These are phyloP conservation scores for Saprolegnia parasitica DNA, from an alignment of 352 stramenopile genomes.

Conservation along the genomic window DNA sequence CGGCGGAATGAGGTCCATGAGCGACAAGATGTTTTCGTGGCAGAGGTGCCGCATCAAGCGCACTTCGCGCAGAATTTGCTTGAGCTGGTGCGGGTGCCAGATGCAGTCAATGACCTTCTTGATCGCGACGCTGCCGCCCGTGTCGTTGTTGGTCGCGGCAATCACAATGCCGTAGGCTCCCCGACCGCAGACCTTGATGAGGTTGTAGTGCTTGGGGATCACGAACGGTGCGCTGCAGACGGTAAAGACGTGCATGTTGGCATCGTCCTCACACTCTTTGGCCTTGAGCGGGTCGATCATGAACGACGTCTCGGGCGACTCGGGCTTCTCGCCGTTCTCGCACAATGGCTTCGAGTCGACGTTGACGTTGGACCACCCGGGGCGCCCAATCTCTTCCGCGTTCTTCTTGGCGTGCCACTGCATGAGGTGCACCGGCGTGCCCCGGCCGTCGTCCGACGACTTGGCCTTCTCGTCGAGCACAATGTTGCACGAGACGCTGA, in stretches of 20 bases:
- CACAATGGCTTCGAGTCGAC: conserved; percentile 3
- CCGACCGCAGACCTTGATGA: conserved; percentile 85
- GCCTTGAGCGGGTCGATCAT: conserved; percentile 41
- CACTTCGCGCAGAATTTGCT: conserved; percentile 84
- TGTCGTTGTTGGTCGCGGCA: conserved; percentile 71
- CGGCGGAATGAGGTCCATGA: conserved; percentile 80
- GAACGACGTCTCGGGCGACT: conserved; percentile 5
- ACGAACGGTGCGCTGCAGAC: conserved; percentile 84
- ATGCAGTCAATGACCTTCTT: conserved; percentile 91
- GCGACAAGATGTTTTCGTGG: conserved; percentile 80
- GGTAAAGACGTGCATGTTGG: conserved; percentile 86
- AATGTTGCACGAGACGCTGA: conserved; percentile 62
- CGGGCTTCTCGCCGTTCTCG: not conserved
- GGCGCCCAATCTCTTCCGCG: conserved; percentile 28
- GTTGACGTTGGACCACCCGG: conserved; percentile 28
- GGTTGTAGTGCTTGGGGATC: conserved; percentile 78
- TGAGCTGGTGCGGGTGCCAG: conserved; percentile 85
- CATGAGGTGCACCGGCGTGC: conserved; percentile 31
- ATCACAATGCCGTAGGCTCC: conserved; percentile 88
- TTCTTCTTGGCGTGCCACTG: conserved; percentile 70
- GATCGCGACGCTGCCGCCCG: conserved; percentile 82
- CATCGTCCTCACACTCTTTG: conserved; percentile 73
- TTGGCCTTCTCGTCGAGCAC: conserved; percentile 21
- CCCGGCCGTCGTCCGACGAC: conserved; percentile 33
- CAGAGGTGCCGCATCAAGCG: conserved; percentile 79